Evolutionary conservation across 164 flowering plant genomes (phyloP), one percentile per base, ranked within the genome.

Genomic region (Nelumbo lutea): DNA sequence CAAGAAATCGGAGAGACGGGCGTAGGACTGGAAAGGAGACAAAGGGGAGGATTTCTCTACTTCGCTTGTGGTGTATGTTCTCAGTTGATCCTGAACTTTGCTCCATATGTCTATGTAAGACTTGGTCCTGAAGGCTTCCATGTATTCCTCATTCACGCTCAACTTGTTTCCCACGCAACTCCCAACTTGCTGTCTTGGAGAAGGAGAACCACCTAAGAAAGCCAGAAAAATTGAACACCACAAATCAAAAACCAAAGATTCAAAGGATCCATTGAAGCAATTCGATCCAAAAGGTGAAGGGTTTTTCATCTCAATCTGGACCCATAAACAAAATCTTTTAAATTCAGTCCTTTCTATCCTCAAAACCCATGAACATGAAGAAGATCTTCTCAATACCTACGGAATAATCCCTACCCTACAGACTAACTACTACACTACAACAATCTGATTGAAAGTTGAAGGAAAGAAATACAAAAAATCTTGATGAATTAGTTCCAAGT

Each of bases 51-150:
- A 51, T 60, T 53, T 42, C 4, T 11, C 44, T 27, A 40, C 55
- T 51, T 68, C 59, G 10, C 10, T 68, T 53, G 61, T 63, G 27
- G 27, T 27, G 27, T 0, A 27, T 67, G 40, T 60, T 48, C 69
- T 46, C 3, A 53, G 59, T 65, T 84, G 79, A 42, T 64, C 76
- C 38, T 93, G 84, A 69, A 83, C 87, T 74, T 84, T 88, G 69
- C 73, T 79, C 77, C 73, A 83, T 42, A 88, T 85, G 2, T 93
- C 96, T 0, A 61, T 67, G 78, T 85, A 93, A 1, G 98, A 93
- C 14, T 86, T 80, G 9, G 97, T 88, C 70, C 98, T 87, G 43
- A 93, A 83, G 11, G 87, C 91, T 79, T 82, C 78, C 80, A 64
- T 72, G 83, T 90, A 90, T 62, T 93, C 97, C 66, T 88, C 89